Conservation (phyloP, 345 rosid genomes). For the Xanthoceras sorbifolium region DNA sequence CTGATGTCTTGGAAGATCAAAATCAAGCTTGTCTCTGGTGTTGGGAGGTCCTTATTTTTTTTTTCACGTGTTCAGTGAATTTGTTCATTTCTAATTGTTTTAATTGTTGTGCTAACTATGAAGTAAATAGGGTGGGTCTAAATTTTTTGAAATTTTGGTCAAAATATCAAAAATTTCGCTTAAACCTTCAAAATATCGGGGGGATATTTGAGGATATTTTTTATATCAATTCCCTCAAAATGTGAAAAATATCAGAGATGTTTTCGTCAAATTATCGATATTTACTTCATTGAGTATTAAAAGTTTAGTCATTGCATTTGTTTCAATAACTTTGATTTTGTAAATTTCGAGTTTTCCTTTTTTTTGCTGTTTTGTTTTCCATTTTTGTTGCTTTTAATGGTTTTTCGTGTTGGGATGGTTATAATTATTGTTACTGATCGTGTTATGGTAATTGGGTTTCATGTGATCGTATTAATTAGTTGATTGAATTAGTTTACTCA, state of each 20-base stretch:
- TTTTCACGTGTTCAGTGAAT: background rate
- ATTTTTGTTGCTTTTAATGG: background rate
- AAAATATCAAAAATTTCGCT: too few species aligned
- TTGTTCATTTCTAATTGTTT: background rate
- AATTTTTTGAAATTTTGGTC: too few species aligned
- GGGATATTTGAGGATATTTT: too few species aligned
- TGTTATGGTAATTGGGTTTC: background rate
- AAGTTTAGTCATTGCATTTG: too few species aligned
- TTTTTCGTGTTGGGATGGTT: background rate
- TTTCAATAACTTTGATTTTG: background rate
- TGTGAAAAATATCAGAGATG: too few species aligned
- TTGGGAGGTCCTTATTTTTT: slow-evolving; percentile 70
- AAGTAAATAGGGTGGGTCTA: too few species aligned
- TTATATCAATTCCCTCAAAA: too few species aligned
- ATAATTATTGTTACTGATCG: background rate
- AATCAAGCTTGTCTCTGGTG: slow-evolving; percentile 73
- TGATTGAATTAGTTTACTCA: background rate
- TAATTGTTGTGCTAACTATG: too few species aligned
- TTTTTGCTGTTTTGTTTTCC: background rate
- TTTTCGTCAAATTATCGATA: too few species aligned
- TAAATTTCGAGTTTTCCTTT: background rate
- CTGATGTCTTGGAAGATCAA: slow-evolving; percentile 86
- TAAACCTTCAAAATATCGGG: too few species aligned
- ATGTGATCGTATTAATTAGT: background rate
- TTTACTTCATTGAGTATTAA: slow-evolving; percentile 1